phyloP scores from a whole-genome alignment of 257 asterid genomes.

The Solanum commersonii region DNA sequence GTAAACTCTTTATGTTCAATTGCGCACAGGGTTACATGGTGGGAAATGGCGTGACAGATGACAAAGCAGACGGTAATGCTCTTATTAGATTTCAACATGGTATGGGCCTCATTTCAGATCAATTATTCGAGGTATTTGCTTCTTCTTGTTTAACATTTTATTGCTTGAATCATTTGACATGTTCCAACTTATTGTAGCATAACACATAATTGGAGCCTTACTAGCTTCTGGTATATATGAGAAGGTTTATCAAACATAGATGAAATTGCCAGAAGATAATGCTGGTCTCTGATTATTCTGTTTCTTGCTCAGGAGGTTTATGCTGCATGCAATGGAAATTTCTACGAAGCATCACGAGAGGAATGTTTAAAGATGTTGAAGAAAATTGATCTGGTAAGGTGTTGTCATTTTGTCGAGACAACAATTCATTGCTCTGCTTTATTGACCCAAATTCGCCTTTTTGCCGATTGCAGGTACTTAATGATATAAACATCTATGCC shows the following conservation, averaged over 20 bases:
- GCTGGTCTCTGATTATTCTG: slow-evolving; percentile 2
- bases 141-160: background rate
- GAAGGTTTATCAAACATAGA: background rate
- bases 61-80: slow-evolving; percentile 72
- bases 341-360: slow-evolving; percentile 27
- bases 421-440: background rate
- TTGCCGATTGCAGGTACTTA: slow-evolving; percentile 39
- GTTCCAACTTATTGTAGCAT: background rate
- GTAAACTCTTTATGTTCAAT: slow-evolving; percentile 6
- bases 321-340: slow-evolving; percentile 60
- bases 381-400: slow-evolving; percentile 51
- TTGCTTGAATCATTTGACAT: background rate
- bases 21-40: slow-evolving; percentile 92
- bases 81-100: slow-evolving; percentile 86
- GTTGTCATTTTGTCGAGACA: background rate
- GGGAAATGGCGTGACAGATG: slow-evolving; percentile 91
- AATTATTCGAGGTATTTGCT: slow-evolving; percentile 53
- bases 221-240: background rate
- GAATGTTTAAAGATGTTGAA: slow-evolving; percentile 40
- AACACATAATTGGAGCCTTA: background rate
- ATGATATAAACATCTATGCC: slow-evolving; percentile 55
- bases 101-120: slow-evolving; percentile 91
- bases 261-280: background rate
- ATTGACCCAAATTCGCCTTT: background rate
- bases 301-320: slow-evolving; percentile 43